Evolutionary conservation across 306 rosid species (phyloP).

Genomic region (Adenanthera pavonina): DNA sequence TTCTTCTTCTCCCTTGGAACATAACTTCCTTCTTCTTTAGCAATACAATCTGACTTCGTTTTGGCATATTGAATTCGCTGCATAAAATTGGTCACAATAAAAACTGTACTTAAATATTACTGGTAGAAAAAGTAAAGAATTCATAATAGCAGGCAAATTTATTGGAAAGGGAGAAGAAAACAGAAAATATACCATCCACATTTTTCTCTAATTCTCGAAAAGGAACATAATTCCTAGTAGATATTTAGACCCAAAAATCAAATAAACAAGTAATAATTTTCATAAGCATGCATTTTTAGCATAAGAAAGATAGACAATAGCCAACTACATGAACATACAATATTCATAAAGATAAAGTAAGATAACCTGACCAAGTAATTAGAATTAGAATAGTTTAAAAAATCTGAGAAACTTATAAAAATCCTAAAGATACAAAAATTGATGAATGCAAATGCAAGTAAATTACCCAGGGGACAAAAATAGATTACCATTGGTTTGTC

Average conservation of each 20-base stretch:
- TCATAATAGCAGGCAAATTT: conserved; percentile 27
- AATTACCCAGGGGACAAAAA: conserved; percentile 40
- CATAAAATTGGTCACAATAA: conserved; percentile 43
- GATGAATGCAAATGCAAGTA: conserved; percentile 26
- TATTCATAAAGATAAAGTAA: not conserved
- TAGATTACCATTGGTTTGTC: conserved; percentile 89
- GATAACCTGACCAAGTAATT: not conserved
- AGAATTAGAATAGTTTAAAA: conserved; percentile 11
- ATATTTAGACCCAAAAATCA: conserved; percentile 5
- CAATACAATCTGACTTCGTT: conserved; percentile 92
- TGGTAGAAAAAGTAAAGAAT: conserved; percentile 11
- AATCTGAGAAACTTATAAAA: not conserved
- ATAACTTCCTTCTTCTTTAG: conserved; percentile 92
- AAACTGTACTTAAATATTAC: conserved; percentile 9
- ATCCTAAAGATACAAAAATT: not conserved
- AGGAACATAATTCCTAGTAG: conserved; percentile 19
- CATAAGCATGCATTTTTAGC: not conserved
- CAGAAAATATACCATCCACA: not conserved
- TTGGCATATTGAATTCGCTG: conserved; percentile 96
- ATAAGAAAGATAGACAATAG: conserved; percentile 15
- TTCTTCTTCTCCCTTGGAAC: conserved; percentile 97
- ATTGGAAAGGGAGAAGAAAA: not conserved
- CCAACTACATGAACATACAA: conserved; percentile 19
- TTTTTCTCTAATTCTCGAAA: conserved; percentile 7
- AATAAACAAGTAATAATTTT: not conserved